A percentile compares a stretch with the other conserved stretches of the same genome.
phyloP scores from a whole-genome alignment of 106 monocot genomes.

The Phalaenopsis aphrodite region DNA sequence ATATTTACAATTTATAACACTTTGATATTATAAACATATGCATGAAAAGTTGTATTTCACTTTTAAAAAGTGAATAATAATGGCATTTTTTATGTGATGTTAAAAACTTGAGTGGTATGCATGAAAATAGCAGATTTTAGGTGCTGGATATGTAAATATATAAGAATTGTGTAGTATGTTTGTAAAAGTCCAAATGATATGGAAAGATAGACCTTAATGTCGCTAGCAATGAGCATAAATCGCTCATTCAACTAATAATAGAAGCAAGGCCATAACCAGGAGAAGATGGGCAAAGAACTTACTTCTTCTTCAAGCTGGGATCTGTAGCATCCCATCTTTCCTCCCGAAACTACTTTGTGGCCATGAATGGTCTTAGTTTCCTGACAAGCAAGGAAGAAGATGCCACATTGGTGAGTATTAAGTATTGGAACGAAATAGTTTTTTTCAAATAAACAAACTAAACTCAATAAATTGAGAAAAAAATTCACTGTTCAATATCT shows the following conservation, averaged over 20 bases:
- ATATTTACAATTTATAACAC: too few relatives aligned
- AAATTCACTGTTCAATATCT: background rate
- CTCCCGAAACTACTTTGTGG: slow-evolving; percentile 8
- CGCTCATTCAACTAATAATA: background rate
- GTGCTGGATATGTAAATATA: too few relatives aligned
- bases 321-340: slow-evolving; percentile 18
- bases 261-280: background rate
- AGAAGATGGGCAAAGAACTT: background rate
- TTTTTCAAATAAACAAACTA: background rate
- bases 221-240: background rate
- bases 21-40: too few relatives aligned
- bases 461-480: background rate
- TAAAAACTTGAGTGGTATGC: too few relatives aligned
- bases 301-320: slow-evolving; percentile 41
- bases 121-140: too few relatives aligned
- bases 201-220: background rate
- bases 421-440: background rate
- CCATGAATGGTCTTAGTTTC: slow-evolving; percentile 20
- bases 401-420: background rate
- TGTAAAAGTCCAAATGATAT: too few relatives aligned
- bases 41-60: too few relatives aligned
- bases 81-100: too few relatives aligned
- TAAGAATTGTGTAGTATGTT: too few relatives aligned
- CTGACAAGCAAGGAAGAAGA: slow-evolving; percentile 9
- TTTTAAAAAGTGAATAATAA: too few relatives aligned